Evolutionary conservation across 2,329 filamentous ascomycete species (phyloP).

Genomic region (Westerdykella sp.): DNA sequence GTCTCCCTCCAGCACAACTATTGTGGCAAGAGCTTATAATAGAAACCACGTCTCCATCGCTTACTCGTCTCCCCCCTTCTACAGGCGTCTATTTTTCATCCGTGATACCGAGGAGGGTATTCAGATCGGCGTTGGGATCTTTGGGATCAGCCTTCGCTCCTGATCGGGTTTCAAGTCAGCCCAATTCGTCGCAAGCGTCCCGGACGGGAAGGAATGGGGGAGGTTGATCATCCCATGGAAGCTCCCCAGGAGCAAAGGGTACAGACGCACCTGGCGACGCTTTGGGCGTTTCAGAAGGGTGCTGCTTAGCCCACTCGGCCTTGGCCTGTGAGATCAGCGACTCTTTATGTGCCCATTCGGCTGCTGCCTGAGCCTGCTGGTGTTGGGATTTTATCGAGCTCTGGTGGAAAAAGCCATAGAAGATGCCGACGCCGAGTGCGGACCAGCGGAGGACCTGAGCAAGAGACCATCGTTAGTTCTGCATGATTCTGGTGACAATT

Average conservation of each 20-base stretch:
- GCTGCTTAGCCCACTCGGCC: slow-evolving; percentile 80
- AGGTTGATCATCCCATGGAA: neutral
- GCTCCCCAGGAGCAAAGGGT: slow-evolving; percentile 36
- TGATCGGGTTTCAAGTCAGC: slow-evolving; percentile 1
- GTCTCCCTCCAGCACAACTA: slow-evolving; percentile 4
- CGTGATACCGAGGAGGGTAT: slow-evolving; percentile 50
- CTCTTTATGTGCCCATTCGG: slow-evolving; percentile 86
- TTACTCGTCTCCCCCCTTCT: slow-evolving; percentile 8
- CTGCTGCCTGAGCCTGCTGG: slow-evolving; percentile 61
- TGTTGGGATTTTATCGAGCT: slow-evolving; percentile 66
- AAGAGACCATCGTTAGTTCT: neutral
- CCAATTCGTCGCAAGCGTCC: neutral
- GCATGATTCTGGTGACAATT: neutral
- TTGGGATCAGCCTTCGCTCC: slow-evolving; percentile 59
- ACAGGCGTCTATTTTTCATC: slow-evolving; percentile 27
- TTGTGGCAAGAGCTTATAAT: slow-evolving; percentile 12
- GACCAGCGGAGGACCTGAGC: slow-evolving; percentile 91
- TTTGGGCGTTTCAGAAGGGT: slow-evolving; percentile 33
- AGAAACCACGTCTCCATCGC: slow-evolving; percentile 19
- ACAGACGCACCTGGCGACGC: slow-evolving; percentile 24
- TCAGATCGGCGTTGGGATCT: slow-evolving; percentile 88
- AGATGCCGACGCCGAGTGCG: slow-evolving; percentile 81
- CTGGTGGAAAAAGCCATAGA: slow-evolving; percentile 97
- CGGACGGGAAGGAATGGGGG: too few species aligned
- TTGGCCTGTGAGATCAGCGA: slow-evolving; percentile 89